phyloP scores from a whole-genome alignment of 1,284 basidiomycete species.

The Anthracocystis walkeri region DNA sequence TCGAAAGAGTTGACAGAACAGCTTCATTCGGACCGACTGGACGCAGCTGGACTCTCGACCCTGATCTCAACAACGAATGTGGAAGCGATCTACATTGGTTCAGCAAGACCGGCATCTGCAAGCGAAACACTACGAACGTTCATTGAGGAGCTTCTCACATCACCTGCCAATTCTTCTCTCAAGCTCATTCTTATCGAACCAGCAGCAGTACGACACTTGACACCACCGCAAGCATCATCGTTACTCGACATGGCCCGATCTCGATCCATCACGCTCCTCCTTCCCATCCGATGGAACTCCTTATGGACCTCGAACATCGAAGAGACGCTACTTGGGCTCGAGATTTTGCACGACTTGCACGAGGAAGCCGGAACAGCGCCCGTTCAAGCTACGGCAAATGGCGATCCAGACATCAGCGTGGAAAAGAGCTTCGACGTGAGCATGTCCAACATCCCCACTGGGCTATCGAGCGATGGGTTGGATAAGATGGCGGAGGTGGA shows the following conservation, averaged over 20 bases:
- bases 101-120: slow-evolving; percentile 4
- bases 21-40: slow-evolving; percentile 14
- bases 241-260: slow-evolving; percentile 16
- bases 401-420: slow-evolving; percentile 20
- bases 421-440: slow-evolving; percentile 45
- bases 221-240: slow-evolving; percentile 13
- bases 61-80: slow-evolving; percentile 2
- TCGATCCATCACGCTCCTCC: slow-evolving; percentile 5
- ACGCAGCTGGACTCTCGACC: not conserved
- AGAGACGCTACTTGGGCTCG: slow-evolving; percentile 40
- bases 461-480: slow-evolving; percentile 16
- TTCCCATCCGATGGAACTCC: slow-evolving; percentile 28
- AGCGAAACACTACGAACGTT: not conserved
- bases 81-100: slow-evolving; percentile 34
- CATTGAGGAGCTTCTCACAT: slow-evolving; percentile 13
- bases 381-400: not conserved
- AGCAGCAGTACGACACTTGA: slow-evolving; percentile 14
- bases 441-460: slow-evolving; percentile 42
- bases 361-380: not conserved
- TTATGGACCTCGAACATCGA: slow-evolving; percentile 22
- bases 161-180: not conserved
- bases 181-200: slow-evolving; percentile 30
- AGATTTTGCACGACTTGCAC: slow-evolving; percentile 27
- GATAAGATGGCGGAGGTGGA: slow-evolving; percentile 18
- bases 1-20: not conserved